Base-by-base conservation (phyloP, 176 grass and related monocot species). In the Musa itinerans region DNA sequence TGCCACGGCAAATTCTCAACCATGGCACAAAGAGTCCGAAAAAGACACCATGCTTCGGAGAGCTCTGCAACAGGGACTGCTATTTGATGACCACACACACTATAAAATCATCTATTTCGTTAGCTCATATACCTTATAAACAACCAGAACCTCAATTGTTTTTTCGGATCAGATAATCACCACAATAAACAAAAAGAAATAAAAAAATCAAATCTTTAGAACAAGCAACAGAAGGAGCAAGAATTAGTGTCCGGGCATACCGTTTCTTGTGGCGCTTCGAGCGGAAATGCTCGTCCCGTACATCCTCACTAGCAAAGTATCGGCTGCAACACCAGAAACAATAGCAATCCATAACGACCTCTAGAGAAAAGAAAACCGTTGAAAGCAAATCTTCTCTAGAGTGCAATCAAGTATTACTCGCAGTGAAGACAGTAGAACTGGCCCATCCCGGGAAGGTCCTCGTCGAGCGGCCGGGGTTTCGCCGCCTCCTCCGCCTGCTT, bases 341-440 rank as follows among this genome's bases (percentile, higher is more conserved):
- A 76, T 61, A 27, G 27, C 63, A 6, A 26, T 69, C 68, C 23
- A 65, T 56, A 1, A 54, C 15, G 14, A 51, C 19, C 16, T 23
- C 2, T 19, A 78, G 29, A 50, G 20, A 55, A 22, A 66, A 9
- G 2, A 13, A 27, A 21, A 14, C 1, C 14, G 20, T 7, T 11
- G 11, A 21, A 63, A 64, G 15, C 9, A 50, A 51, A 53, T 24
- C 2, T 6, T 43, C 48, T 43, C 29, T 4, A 65, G 11, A 56
- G 22, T 2, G 26, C 27, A 21, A 76, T 13, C 11, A 54, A 54
- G 25, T 13, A 80, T 59, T 91, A 98, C 94, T 98, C 90, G 94
- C 94, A 99, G 74, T 94, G 95, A 78, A 89, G 68, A 74, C 95
- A 99, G 83, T 99, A 94, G 79, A 94, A 99, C 77, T 99, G 95